phyloP scores from a whole-genome alignment of 2,329 filamentous ascomycete genomes.

The Leptographium lundbergii region DNA sequence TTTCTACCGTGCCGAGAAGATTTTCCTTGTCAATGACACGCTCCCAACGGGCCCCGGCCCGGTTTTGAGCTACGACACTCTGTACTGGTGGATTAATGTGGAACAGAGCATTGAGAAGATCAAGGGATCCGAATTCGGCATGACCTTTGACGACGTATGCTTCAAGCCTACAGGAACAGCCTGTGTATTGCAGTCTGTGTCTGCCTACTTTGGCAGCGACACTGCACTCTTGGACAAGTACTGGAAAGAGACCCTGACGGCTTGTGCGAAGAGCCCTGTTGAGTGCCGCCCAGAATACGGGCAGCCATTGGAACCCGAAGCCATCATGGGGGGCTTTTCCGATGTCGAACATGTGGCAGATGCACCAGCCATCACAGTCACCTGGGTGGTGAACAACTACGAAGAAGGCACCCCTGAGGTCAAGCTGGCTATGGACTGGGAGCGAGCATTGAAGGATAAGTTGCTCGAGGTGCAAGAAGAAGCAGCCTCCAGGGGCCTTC shows the following conservation, averaged over 20 bases:
- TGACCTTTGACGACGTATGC: conserved; percentile 72
- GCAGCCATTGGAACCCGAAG: conserved; percentile 73
- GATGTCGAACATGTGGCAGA: conserved; percentile 53
- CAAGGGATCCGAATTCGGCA: conserved; percentile 54
- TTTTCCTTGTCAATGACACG: conserved; percentile 86
- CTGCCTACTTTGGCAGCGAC: conserved; percentile 69
- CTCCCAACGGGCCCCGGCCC: conserved; percentile 50
- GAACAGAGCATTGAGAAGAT: conserved; percentile 65
- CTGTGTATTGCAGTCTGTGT: conserved; percentile 88
- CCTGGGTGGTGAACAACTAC: conserved; percentile 89
- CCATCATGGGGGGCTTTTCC: conserved; percentile 74
- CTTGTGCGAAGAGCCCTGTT: conserved; percentile 69
- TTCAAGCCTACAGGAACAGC: conserved; percentile 84
- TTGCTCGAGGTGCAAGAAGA: conserved; percentile 71
- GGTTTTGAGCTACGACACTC: conserved; percentile 76
- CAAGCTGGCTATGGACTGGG: conserved; percentile 75
- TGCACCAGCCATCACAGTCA: conserved; percentile 71
- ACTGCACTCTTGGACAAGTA: conserved; percentile 47
- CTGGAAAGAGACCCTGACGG: conserved; percentile 61
- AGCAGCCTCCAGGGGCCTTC: conserved; percentile 62
- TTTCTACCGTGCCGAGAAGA: conserved; percentile 89
- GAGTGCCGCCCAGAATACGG: conserved; percentile 79
- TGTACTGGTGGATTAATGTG: conserved; percentile 88
- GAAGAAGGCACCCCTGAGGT: conserved; percentile 60
- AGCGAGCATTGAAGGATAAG: conserved; percentile 60